Evolutionary conservation across 2,329 filamentous ascomycete genomes (phyloP), one percentile per base, ranked within the genome.

Genomic region (Sclerotinia glacialis): DNA sequence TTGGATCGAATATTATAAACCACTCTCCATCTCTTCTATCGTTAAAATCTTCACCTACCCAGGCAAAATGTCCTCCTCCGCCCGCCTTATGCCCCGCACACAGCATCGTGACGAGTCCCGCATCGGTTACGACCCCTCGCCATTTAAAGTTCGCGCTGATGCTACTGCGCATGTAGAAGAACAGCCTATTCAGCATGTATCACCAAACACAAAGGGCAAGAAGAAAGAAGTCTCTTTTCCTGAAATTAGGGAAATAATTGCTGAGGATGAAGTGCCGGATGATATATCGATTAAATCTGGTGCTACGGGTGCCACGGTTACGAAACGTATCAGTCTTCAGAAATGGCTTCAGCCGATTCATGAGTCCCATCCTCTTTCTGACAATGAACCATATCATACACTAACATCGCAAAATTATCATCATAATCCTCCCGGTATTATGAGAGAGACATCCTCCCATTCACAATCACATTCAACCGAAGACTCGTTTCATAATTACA

Each of bases 1-100:
- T 78, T 99, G 95, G 95, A 82, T 95, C 9, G 95, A 99, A 76
- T 98, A 97, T 77, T 99, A 99, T 76, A 88, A 93, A 18, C 95
- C 95, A 0, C 84, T 91, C 9, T 91, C 91, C 0, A 80, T 98
- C 1, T 97, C 95, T 0, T 95, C 92, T 0, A 92, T 98, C 71
- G 85, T 89, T 18, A 99, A 97, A 76, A 90, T 97, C 76, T 97
- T 97, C 76, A 87, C 92, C 0, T 97, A 91, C 78, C 72, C 73
- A 67, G 74, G 74, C 0, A 93, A 91, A 75, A 91, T 98, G 85
- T 96, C 94, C 75, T 93, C 91, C 0, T 95, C 91, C 5, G 86
- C 93, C 69, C 90, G 90, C 68, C 93, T 94, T 75, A 89, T 94
- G 42, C 90, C 91, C 14, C 84, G 93, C 67, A 89, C 89, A 67